These are phyloP conservation scores for Melampsora abietis-canadensis DNA, from an alignment of 1,284 basidiomycete species.

Conservation along the genomic window DNA sequence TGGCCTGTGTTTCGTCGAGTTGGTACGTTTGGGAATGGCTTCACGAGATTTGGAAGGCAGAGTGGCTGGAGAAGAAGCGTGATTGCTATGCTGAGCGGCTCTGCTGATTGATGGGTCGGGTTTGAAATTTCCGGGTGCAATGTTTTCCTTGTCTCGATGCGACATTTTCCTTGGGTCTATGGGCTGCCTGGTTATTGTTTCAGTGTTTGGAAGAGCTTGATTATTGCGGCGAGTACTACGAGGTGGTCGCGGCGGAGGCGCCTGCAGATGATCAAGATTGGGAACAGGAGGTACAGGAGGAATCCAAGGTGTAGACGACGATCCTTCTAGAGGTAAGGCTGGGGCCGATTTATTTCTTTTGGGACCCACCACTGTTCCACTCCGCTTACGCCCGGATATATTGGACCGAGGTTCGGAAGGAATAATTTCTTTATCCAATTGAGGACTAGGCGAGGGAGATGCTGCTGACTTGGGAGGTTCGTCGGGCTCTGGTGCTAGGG, in stretches of 20 bases:
- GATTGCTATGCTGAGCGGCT: too few species aligned
- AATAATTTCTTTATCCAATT: slow-evolving; percentile 12
- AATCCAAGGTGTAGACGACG: background rate
- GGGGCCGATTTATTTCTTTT: slow-evolving; percentile 17
- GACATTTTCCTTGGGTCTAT: background rate
- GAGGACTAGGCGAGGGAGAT: background rate
- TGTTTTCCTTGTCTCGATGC: background rate
- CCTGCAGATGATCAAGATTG: slow-evolving; percentile 1
- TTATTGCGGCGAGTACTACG: slow-evolving; percentile 20
- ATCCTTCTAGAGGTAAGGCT: background rate
- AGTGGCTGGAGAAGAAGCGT: background rate
- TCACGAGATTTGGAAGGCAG: background rate
- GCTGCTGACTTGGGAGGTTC: background rate
- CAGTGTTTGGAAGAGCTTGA: background rate
- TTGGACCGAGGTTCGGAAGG: background rate
- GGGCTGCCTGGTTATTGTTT: background rate
- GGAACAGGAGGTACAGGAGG: slow-evolving; percentile 2
- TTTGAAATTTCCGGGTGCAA: background rate
- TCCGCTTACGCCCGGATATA: slow-evolving; percentile 14
- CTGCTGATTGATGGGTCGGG: background rate
- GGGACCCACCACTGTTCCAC: slow-evolving; percentile 25
- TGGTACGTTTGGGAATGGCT: background rate
- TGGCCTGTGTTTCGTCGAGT: background rate
- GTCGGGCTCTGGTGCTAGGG: background rate
- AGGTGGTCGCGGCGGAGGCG: slow-evolving; percentile 30